Base-by-base conservation (phyloP, 805 yeast species). In the Metschnikowia vanudenii region DNA sequence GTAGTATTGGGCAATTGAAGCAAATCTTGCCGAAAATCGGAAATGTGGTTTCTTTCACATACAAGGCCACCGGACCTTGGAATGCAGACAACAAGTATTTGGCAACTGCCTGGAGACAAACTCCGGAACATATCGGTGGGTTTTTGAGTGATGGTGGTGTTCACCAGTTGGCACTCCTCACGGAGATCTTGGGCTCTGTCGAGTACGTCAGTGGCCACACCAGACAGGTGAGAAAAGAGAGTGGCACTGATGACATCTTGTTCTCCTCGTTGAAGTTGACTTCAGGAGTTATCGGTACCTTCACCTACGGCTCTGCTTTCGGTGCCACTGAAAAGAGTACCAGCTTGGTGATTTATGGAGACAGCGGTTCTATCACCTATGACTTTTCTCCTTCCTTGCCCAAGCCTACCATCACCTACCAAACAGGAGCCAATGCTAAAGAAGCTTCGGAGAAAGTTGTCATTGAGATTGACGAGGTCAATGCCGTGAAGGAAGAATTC, bases 111-210 rank as follows among this genome's bases (percentile, higher is more conserved):
- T 92, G 98, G 98, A 84, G 97, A 76, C 80, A 78, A 62, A 75
- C 83, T 39, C 97, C 98, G 28, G 84, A 88, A 65, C 97, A 92
- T 63, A 79, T 90, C 55, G 98, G 98, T 45, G 97, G 97, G 0
- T 91, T 75, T 67, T 73, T 92, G 58, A 84, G 92, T 48, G 98
- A 92, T 60, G 97, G 97, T 60, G 98, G 97, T 63, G 98, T 92
- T 19, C 98, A 92, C 68, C 97, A 91, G 66, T 71, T 91, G 64
- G 96, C 96, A 2, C 70, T 89, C 32, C 76, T 91, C 53, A 89
- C 96, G 8, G 88, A 81, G 49, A 81, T 89, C 16, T 73, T 92
- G 45, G 97, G 98, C 43, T 73, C 75, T 19, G 84, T 89, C 13
- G 80, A 77, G 40, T 65, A 82, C 6, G 81, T 91, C 32, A 78